These are phyloP conservation scores for Malus hybrid DNA, from an alignment of 331 rosid species.

Conservation along the genomic window DNA sequence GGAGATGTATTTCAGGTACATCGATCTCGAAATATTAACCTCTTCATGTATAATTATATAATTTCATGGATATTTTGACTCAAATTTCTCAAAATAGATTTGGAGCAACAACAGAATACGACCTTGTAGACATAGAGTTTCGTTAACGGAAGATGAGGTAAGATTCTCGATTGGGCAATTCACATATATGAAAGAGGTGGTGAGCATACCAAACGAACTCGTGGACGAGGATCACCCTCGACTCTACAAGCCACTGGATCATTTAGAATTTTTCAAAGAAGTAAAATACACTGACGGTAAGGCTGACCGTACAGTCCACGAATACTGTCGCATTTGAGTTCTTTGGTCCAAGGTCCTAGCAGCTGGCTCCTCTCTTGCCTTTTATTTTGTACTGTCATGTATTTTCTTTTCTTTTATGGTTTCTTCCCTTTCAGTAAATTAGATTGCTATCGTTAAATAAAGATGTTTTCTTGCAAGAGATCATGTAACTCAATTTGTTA, in stretches of 20 bases:
- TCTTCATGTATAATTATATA: background rate
- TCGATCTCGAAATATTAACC: background rate
- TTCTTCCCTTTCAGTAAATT: too few species aligned
- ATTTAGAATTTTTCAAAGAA: background rate
- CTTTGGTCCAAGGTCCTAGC: too few species aligned
- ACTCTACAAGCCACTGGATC: background rate
- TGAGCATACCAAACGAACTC: background rate
- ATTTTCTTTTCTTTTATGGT: too few species aligned
- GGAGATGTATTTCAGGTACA: constrained; percentile 16
- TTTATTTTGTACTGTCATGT: too few species aligned
- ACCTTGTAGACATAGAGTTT: background rate
- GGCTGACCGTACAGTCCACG: background rate
- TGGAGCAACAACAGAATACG: constrained; percentile 1
- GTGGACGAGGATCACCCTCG: background rate
- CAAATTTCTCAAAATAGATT: background rate
- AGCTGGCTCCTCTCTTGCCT: too few species aligned
- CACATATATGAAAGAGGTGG: background rate
- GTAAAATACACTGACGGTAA: background rate
- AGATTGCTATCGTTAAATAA: too few species aligned
- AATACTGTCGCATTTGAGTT: background rate
- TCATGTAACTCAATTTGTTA: too few species aligned
- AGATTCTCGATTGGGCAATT: background rate
- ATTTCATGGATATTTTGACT: background rate
- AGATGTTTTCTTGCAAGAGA: too few species aligned
- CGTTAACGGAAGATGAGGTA: background rate